A percentile compares a stretch with the other conserved stretches of the same genome.
Evolutionary conservation across 352 stramenopile genomes (phyloP).

Genomic region (Globisporangium uncinulatum): DNA sequence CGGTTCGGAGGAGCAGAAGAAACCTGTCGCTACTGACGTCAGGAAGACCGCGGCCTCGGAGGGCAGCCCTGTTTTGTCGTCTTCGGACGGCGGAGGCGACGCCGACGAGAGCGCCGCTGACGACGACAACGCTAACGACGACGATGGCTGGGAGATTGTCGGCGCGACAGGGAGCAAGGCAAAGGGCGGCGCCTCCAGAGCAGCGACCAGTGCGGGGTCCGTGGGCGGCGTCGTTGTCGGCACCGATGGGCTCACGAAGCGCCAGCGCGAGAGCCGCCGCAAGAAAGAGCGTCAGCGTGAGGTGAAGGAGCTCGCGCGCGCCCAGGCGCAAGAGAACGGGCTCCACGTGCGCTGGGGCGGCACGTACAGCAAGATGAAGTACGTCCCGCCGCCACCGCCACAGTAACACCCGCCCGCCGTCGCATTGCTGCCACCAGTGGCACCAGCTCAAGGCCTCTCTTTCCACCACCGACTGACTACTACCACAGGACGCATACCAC

Average conservation of each 20-base stretch:
- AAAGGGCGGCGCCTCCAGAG: too few species aligned
- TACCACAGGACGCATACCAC: not conserved
- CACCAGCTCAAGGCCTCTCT: not conserved
- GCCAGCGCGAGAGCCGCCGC: slow-evolving; percentile 70
- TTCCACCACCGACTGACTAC: slow-evolving; percentile 1
- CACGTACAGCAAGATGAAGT: slow-evolving; percentile 50
- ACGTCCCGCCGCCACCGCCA: slow-evolving; percentile 41
- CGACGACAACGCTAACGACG: slow-evolving; percentile 24
- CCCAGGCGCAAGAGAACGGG: slow-evolving; percentile 60
- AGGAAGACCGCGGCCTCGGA: not conserved
- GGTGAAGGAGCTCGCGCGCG: slow-evolving; percentile 64
- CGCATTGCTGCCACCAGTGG: not conserved
- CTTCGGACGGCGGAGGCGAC: slow-evolving; percentile 5
- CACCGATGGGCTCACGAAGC: slow-evolving; percentile 65
- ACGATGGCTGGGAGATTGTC: slow-evolving; percentile 77
- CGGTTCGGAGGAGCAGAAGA: not conserved
- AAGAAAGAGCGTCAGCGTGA: slow-evolving; percentile 76
- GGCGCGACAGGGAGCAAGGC: slow-evolving; percentile 13
- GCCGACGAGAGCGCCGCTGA: slow-evolving; percentile 12
- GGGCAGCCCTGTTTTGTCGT: not conserved
- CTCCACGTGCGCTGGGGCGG: slow-evolving; percentile 59
- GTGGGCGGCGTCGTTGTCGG: slow-evolving; percentile 5
- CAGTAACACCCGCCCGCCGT: not conserved
- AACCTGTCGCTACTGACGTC: too few species aligned
- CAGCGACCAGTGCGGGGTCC: not conserved